phyloP scores from a whole-genome alignment of 164 flowering plant genomes.

The Taxillus chinensis region DNA sequence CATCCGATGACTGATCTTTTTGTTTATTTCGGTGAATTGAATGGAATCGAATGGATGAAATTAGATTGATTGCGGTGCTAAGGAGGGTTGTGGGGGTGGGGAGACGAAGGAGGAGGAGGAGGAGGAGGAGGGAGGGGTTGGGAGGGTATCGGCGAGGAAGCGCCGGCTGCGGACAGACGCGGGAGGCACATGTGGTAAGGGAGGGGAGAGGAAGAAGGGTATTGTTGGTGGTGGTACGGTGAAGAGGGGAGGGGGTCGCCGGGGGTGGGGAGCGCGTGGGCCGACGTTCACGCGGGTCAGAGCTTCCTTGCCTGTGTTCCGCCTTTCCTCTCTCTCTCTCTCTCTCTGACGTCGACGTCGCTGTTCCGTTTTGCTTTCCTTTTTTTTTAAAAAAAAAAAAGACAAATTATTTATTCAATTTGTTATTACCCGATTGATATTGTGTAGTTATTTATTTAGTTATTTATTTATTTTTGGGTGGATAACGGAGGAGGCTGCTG shows the following conservation, averaged over 20 bases:
- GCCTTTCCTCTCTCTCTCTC: too few relatives aligned
- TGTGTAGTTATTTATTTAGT: too few relatives aligned
- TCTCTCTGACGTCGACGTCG: background rate
- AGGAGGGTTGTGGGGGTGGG: background rate
- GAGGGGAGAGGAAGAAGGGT: background rate
- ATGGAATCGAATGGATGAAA: background rate
- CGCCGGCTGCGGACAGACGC: constrained; percentile 10
- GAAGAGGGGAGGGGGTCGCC: constrained; percentile 2
- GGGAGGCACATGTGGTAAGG: background rate
- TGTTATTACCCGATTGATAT: too few relatives aligned
- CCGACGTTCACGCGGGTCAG: constrained; percentile 6
- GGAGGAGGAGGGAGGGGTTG: background rate
- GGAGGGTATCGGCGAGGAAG: constrained; percentile 10
- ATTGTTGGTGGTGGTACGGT: background rate
- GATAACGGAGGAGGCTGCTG: background rate
- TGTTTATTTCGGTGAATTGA: background rate
- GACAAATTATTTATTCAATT: too few relatives aligned
- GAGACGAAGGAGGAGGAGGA: background rate
- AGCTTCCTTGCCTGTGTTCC: background rate
- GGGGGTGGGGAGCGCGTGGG: constrained; percentile 6
- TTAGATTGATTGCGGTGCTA: background rate
- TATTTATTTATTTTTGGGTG: too few relatives aligned
- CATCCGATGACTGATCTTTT: constrained; percentile 20
- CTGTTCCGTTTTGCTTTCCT: background rate
- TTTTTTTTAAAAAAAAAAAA: background rate